Conservation (phyloP, 345 rosid genomes). For the Citrus inodora region DNA sequence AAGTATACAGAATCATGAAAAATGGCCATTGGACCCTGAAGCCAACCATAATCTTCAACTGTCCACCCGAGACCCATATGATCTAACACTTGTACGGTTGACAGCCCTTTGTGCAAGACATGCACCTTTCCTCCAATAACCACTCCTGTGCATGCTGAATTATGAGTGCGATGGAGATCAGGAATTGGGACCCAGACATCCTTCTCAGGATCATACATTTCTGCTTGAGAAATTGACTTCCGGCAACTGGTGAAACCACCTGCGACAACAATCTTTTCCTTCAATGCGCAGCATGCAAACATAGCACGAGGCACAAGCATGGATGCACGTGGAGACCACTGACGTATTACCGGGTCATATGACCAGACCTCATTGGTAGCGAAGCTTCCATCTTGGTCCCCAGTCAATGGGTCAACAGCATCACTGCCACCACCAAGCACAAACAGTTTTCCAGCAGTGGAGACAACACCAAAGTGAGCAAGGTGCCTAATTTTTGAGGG, state of each 20-base stretch:
- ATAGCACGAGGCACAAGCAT: slow-evolving; percentile 95
- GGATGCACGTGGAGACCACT: slow-evolving; percentile 63
- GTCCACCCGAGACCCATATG: slow-evolving; percentile 58
- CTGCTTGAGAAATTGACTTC: slow-evolving; percentile 86
- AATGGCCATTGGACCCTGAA: slow-evolving; percentile 89
- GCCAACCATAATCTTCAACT: slow-evolving; percentile 76
- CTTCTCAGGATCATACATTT: slow-evolving; percentile 82
- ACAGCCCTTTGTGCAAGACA: slow-evolving; percentile 83
- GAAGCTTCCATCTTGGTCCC: slow-evolving; percentile 93
- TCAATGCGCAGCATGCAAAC: slow-evolving; percentile 87
- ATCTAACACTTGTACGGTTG: slow-evolving; percentile 82
- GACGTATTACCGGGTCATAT: slow-evolving; percentile 69
- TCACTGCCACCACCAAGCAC: slow-evolving; percentile 98
- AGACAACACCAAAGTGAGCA: slow-evolving; percentile 79
- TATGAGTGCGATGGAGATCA: slow-evolving; percentile 80
- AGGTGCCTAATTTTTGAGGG: slow-evolving; percentile 85
- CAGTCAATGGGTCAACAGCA: slow-evolving; percentile 84
- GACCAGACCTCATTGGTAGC: slow-evolving; percentile 95
- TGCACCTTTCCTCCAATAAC: slow-evolving; percentile 70
- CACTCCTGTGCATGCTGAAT: slow-evolving; percentile 88
- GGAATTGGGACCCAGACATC: slow-evolving; percentile 79
- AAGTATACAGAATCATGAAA: slow-evolving; percentile 60
- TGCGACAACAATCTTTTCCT: slow-evolving; percentile 85
- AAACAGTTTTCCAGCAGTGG: slow-evolving; percentile 61
- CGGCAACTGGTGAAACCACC: slow-evolving; percentile 93